Percentiles rank a stretch among this genome's conserved stretches.
Evolutionary conservation across 192 early-diverging fungal genomes (phyloP).

Genomic region (Umbelopsis ramanniana): DNA sequence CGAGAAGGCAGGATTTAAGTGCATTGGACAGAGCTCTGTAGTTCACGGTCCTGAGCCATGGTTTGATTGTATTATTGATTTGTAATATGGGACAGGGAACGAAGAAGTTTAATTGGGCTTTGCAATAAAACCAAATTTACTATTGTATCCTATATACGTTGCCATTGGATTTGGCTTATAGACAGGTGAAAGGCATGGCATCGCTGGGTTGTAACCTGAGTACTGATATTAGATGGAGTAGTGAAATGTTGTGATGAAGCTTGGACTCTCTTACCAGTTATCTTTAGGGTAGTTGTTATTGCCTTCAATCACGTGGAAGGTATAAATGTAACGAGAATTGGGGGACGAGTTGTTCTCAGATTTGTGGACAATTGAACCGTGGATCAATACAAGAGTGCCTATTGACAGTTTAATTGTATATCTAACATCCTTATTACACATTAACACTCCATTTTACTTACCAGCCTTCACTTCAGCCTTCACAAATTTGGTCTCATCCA

Average conservation of each 20-base stretch:
- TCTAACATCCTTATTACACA: neutral
- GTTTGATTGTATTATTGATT: slow-evolving; percentile 42
- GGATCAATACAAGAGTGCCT: slow-evolving; percentile 86
- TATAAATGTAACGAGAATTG: slow-evolving; percentile 89
- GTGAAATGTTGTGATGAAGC: neutral
- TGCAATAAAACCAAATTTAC: no score
- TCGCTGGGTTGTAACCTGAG: slow-evolving; percentile 44
- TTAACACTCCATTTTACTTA: slow-evolving; percentile 32
- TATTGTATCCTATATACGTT: no score
- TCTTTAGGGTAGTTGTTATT: slow-evolving; percentile 65
- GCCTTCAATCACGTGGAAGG: slow-evolving; percentile 93
- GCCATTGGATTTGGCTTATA: neutral
- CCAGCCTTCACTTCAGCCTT: slow-evolving; percentile 62
- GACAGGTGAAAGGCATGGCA: slow-evolving; percentile 42
- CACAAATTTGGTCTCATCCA: slow-evolving; percentile 56
- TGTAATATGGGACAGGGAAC: slow-evolving; percentile 12
- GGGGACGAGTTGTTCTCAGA: slow-evolving; percentile 79
- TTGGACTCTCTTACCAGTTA: slow-evolving; percentile 71
- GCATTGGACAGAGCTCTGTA: slow-evolving; percentile 59
- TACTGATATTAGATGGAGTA: neutral
- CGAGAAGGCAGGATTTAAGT: slow-evolving; percentile 62
- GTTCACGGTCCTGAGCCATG: slow-evolving; percentile 64
- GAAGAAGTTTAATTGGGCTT: no score
- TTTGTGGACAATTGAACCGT: slow-evolving; percentile 85
- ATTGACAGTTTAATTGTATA: slow-evolving; percentile 21